Evolutionary conservation across 164 flowering plant species (phyloP), one percentile per base, ranked within the genome.

Genomic region (Kingdonia uniflora): DNA sequence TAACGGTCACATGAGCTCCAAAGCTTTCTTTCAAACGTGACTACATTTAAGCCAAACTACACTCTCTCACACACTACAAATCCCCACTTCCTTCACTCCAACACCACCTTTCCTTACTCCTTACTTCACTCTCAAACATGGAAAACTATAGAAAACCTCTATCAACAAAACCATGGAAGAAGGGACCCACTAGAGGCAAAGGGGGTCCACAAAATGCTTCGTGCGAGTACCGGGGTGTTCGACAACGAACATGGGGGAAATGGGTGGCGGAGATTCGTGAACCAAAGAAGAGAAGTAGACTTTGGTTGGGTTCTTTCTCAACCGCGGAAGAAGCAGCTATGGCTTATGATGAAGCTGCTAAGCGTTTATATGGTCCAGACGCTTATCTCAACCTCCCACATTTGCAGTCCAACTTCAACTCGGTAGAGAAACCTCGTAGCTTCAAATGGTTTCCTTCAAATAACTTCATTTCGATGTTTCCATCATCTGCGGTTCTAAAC

Each of bases 221-320:
- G 1, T 92, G 98, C 43, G 83, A 83, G 54, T 92, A 88, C 44
- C 73, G 96, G 10, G 98, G 98, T 2, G 98, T 92, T 22, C 62
- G 98, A 23, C 98, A 92, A 62, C 66, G 98, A 26, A 92, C 98
- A 0, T 92, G 98, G 98, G 98, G 98, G 11, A 92, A 92, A 72
- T 92, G 98, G 98, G 98, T 92, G 24, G 98, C 98, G 0, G 98
- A 92, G 58, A 92, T 92, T 46, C 74, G 99, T 56, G 99, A 92
- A 61, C 99, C 99, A 24, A 92, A 82, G 85, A 92, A 92, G 71
- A 69, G 99, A 59, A 82, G 87, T 33, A 62, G 99, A 40, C 91
- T 92, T 51, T 92, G 99, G 99, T 46, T 92, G 46, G 99, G 99
- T 37, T 88, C 96, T 24, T 92, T 82, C 48, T 77, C 96, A 24